These are phyloP conservation scores for Trichoderma semiorbis DNA, from an alignment of 2,329 filamentous ascomycete species.

Conservation along the genomic window DNA sequence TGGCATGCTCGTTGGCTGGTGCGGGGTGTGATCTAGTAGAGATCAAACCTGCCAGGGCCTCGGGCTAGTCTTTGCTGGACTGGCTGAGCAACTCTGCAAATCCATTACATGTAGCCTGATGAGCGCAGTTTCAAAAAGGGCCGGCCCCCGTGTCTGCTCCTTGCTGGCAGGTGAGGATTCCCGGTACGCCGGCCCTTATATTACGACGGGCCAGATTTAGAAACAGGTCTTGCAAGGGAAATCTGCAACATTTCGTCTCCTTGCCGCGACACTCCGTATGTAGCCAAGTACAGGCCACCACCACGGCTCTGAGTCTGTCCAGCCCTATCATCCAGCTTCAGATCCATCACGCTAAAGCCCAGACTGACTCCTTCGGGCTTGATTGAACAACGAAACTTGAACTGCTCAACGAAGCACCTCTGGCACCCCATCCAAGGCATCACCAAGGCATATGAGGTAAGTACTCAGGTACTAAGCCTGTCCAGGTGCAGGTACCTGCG, in stretches of 20 bases:
- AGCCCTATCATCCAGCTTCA: background rate
- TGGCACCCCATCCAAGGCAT: no score
- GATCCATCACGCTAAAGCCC: background rate
- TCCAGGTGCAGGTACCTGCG: background rate
- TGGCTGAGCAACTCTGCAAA: background rate
- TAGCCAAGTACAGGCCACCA: background rate
- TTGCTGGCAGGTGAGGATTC: background rate
- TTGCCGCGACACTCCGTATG: background rate
- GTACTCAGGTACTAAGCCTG: background rate
- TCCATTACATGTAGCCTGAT: background rate
- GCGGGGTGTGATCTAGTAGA: background rate
- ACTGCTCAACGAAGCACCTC: background rate
- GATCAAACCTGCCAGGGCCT: background rate
- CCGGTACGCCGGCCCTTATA: background rate
- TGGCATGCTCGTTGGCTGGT: background rate
- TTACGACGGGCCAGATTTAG: background rate
- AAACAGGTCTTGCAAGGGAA: background rate
- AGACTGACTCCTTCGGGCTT: background rate
- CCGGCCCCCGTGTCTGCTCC: background rate
- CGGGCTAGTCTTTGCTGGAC: background rate
- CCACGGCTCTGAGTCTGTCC: background rate
- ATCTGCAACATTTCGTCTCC: constrained; percentile 6
- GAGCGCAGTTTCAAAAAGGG: background rate
- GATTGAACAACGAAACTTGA: background rate
- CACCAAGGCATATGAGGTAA: no score